Evolutionary conservation across 805 yeast genomes (phyloP).

Genomic region (Diddensiella santjacobensis): DNA sequence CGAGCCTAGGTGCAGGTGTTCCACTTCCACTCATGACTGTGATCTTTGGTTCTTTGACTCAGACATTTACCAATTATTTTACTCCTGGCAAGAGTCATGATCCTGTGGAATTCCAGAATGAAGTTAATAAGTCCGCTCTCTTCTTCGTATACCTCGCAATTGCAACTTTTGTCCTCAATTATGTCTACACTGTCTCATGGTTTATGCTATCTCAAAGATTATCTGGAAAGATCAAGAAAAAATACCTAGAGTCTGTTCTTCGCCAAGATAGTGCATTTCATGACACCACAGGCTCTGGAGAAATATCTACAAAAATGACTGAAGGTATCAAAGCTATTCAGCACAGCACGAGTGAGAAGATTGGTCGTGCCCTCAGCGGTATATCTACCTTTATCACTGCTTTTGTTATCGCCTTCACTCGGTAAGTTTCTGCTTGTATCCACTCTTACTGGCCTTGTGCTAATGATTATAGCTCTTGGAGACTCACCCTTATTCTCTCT

Average conservation of each 20-base stretch:
- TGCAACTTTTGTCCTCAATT: conserved; percentile 33
- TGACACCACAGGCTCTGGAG: conserved; percentile 43
- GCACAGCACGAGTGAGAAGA: conserved; percentile 42
- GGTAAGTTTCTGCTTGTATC: conserved; percentile 37
- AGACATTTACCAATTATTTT: conserved; percentile 34
- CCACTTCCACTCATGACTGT: conserved; percentile 40
- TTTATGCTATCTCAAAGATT: conserved; percentile 35
- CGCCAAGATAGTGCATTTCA: conserved; percentile 42
- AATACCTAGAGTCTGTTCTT: conserved; percentile 35
- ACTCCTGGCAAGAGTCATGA: conserved; percentile 23
- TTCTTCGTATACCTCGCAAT: conserved; percentile 41
- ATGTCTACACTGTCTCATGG: conserved; percentile 35
- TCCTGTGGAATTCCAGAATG: conserved; percentile 32
- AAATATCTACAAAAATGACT: conserved; percentile 41
- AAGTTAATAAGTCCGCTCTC: conserved; percentile 35
- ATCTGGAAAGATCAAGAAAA: conserved; percentile 38
- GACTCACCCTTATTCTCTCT: conserved; percentile 31
- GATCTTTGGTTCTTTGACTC: conserved; percentile 39
- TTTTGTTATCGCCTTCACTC: conserved; percentile 35
- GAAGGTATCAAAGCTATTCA: conserved; percentile 39
- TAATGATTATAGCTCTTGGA: conserved; percentile 30
- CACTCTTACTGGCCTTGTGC: conserved; percentile 33
- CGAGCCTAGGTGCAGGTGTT: conserved; percentile 39
- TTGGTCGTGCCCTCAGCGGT: conserved; percentile 38
- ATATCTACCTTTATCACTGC: conserved; percentile 39